A percentile compares a stretch with the other conserved stretches of the same genome.
Conservation (phyloP, 2,329 filamentous ascomycete genomes). For the Scytalidium sp. region DNA sequence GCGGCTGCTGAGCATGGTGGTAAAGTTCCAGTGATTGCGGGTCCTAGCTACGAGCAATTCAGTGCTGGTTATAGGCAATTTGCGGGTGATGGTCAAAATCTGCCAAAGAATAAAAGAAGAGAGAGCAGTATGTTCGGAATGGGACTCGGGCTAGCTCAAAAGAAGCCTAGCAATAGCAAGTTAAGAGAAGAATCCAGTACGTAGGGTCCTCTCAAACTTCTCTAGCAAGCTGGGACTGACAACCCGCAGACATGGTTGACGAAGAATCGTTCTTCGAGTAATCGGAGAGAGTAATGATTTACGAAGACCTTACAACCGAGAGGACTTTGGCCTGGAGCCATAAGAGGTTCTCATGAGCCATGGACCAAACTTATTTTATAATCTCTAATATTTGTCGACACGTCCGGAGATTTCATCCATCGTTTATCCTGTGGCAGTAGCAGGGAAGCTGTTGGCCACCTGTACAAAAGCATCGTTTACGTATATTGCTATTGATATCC, state of each 20-base stretch:
- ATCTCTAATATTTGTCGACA: neutral
- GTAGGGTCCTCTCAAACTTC: constrained; percentile 16
- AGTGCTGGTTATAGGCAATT: constrained; percentile 29
- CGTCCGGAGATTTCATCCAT: neutral
- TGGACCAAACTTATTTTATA: neutral
- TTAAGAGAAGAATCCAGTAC: constrained; percentile 20
- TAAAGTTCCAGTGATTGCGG: constrained; percentile 19
- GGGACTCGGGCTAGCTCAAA: constrained; percentile 39
- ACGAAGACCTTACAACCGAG: constrained; percentile 3
- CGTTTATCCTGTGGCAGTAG: neutral
- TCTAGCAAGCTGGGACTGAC: constrained; percentile 2
- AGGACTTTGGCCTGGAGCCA: constrained; percentile 23
- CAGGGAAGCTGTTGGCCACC: neutral
- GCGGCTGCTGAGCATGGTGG: constrained; percentile 28
- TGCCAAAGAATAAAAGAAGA: constrained; percentile 44
- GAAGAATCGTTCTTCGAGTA: constrained; percentile 31
- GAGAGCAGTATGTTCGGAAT: constrained; percentile 59
- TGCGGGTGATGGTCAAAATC: constrained; percentile 1
- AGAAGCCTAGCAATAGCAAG: constrained; percentile 24
- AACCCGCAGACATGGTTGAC: constrained; percentile 21
- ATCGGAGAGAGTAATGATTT: constrained; percentile 2
- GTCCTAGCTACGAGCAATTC: constrained; percentile 37
- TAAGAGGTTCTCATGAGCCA: constrained; percentile 1
- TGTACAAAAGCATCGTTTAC: neutral
- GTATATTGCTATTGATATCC: neutral